Conservation (phyloP, 2,329 filamentous ascomycete genomes). For the Sporothrix phasma region DNA sequence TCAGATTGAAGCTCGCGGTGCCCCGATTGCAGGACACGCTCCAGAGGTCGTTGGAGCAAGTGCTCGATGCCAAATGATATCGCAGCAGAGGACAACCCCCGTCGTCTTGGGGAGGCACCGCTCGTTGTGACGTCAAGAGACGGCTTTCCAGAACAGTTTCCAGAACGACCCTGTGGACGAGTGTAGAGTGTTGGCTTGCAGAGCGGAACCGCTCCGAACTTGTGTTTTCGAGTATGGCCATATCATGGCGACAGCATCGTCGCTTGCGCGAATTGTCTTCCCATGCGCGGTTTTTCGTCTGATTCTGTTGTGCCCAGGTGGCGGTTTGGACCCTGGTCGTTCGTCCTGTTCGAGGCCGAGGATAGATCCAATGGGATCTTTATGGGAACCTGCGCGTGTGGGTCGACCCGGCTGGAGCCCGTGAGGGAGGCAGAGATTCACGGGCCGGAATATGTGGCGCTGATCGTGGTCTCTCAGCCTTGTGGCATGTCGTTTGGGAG, state of each 20-base stretch:
- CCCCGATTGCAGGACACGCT: too few species aligned
- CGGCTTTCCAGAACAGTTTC: not conserved
- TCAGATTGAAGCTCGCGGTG: too few species aligned
- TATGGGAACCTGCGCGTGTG: not conserved
- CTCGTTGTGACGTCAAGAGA: too few species aligned
- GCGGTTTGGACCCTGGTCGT: not conserved
- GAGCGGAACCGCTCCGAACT: not conserved
- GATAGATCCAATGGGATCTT: not conserved
- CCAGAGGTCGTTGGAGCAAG: too few species aligned
- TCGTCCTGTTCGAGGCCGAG: not conserved
- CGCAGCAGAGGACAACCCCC: too few species aligned
- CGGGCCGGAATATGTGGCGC: too few species aligned
- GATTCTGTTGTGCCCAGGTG: not conserved
- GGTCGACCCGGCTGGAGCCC: too few species aligned
- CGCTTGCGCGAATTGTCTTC: not conserved
- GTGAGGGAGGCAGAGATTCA: too few species aligned
- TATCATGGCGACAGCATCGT: not conserved
- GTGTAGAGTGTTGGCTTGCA: not conserved
- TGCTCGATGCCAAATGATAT: too few species aligned
- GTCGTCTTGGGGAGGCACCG: too few species aligned
- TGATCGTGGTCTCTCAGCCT: not conserved
- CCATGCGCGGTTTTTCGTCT: too few species aligned
- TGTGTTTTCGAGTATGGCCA: too few species aligned
- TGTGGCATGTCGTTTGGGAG: not conserved
- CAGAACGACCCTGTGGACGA: not conserved